Evolutionary conservation across 2,329 filamentous ascomycete species (phyloP).

Genomic region (Nectriaceae sp.): DNA sequence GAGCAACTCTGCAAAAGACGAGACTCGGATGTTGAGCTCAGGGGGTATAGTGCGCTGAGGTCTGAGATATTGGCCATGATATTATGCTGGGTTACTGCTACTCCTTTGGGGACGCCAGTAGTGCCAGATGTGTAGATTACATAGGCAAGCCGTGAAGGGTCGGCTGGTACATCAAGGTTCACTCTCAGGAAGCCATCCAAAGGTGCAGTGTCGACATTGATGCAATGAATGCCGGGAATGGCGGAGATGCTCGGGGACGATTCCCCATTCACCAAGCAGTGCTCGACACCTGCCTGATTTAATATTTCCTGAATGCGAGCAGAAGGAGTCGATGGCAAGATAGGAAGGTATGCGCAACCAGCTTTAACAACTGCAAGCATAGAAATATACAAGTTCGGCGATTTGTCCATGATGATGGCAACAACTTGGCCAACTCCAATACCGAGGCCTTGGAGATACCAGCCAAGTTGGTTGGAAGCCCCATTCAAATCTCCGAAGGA

Average conservation of each 20-base stretch:
- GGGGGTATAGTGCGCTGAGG: constrained; percentile 67
- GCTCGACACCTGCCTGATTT: constrained; percentile 53
- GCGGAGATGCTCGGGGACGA: constrained; percentile 19
- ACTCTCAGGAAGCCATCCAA: constrained; percentile 32
- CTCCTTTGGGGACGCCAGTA: constrained; percentile 78
- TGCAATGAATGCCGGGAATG: constrained; percentile 17
- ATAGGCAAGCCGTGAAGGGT: constrained; percentile 64
- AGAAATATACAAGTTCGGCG: constrained; percentile 67
- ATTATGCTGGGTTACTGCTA: constrained; percentile 75
- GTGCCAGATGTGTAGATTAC: constrained; percentile 84
- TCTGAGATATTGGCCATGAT: constrained; percentile 74
- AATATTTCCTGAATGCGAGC: constrained; percentile 65
- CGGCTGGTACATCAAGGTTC: constrained; percentile 40
- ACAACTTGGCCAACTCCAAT: constrained; percentile 58
- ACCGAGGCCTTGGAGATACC: constrained; percentile 49
- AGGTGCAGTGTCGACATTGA: constrained; percentile 36
- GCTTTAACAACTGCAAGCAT: constrained; percentile 76
- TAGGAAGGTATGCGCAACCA: constrained; percentile 78
- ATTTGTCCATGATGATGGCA: constrained; percentile 80
- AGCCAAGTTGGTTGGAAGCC: constrained; percentile 64
- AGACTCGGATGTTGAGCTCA: constrained; percentile 38
- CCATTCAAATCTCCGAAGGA: constrained; percentile 68
- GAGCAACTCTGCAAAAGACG: constrained; percentile 82
- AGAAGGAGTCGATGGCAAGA: constrained; percentile 70
- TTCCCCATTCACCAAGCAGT: constrained; percentile 45